Percentiles rank a stretch among this genome's conserved stretches.
phyloP scores from a whole-genome alignment of 2,329 filamentous ascomycete genomes.

The Curvularia verruculosa region DNA sequence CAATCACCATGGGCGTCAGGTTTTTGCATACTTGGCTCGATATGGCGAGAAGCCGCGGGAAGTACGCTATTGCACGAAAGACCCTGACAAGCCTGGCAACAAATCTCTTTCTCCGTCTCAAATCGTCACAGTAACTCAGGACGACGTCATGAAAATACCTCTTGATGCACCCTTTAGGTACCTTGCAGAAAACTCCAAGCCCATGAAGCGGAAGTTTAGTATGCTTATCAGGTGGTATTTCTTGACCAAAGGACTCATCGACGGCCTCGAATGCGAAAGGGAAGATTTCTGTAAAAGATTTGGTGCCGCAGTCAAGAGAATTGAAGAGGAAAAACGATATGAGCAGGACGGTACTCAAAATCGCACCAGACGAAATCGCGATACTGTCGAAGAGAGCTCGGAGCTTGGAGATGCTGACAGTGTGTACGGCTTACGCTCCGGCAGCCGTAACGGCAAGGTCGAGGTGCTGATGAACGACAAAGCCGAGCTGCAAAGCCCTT shows the following conservation, averaged over 20 bases:
- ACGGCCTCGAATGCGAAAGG: conserved; percentile 6
- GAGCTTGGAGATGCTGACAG: conserved; percentile 13
- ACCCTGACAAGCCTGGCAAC: neutral
- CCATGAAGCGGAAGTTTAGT: conserved; percentile 14
- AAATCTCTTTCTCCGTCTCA: neutral
- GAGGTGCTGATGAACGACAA: neutral
- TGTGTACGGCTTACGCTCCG: conserved; percentile 5
- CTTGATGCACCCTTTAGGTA: conserved; percentile 19
- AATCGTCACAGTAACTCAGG: neutral
- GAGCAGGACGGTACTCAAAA: neutral
- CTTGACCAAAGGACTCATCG: conserved; percentile 6
- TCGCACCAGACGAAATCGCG: neutral
- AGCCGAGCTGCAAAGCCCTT: conserved; percentile 1
- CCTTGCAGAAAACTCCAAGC: neutral
- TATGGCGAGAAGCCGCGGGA: conserved; percentile 12
- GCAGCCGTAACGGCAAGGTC: neutral
- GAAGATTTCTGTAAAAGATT: conserved; percentile 9
- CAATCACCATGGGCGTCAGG: neutral
- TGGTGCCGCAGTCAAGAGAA: conserved; percentile 1
- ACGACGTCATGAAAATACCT: conserved; percentile 8
- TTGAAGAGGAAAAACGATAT: neutral
- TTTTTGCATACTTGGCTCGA: conserved; percentile 14
- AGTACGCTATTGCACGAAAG: conserved; percentile 10
- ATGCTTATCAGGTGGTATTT: conserved; percentile 19
- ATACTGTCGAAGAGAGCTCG: conserved; percentile 14